Conservation (phyloP, 805 yeast genomes). For the Pachysolen tannophilus region DNA sequence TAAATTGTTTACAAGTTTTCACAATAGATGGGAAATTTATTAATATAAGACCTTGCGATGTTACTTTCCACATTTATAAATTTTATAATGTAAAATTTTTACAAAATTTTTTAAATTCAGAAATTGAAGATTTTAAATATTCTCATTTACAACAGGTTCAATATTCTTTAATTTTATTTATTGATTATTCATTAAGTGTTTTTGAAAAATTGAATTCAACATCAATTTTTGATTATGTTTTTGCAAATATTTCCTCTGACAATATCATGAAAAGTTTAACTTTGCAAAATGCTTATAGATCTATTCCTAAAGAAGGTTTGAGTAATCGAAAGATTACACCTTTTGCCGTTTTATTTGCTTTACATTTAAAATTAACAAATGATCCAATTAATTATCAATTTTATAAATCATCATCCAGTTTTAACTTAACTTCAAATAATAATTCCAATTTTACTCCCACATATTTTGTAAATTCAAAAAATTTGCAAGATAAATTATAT, state of each 20-base stretch:
- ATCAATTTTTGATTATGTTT: slow-evolving; percentile 1
- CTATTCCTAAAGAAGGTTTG: no score
- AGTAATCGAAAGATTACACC: not conserved
- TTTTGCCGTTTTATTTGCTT: slow-evolving; percentile 12
- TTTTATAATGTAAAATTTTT: slow-evolving; percentile 20
- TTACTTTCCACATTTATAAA: slow-evolving; percentile 23
- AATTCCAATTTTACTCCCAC: no score
- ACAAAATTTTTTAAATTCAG: not conserved
- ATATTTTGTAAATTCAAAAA: no score
- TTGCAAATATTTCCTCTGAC: slow-evolving; percentile 4
- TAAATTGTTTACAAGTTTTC: slow-evolving; percentile 19
- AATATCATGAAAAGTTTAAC: not conserved
- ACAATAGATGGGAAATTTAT: slow-evolving; percentile 24
- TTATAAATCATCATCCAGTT: not conserved
- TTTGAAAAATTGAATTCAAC: slow-evolving; percentile 7
- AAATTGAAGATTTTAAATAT: slow-evolving; percentile 12
- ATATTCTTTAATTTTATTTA: slow-evolving; percentile 21
- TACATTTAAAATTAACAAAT: slow-evolving; percentile 15
- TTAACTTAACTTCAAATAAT: not conserved
- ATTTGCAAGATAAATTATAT: slow-evolving; percentile 1
- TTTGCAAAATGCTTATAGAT: not conserved
- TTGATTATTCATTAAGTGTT: slow-evolving; percentile 14
- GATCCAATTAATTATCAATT: slow-evolving; percentile 18
- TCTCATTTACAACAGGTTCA: slow-evolving; percentile 20
- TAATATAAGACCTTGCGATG: slow-evolving; percentile 20